phyloP scores from a whole-genome alignment of 352 stramenopile species.

The Phytophthora hibernalis region DNA sequence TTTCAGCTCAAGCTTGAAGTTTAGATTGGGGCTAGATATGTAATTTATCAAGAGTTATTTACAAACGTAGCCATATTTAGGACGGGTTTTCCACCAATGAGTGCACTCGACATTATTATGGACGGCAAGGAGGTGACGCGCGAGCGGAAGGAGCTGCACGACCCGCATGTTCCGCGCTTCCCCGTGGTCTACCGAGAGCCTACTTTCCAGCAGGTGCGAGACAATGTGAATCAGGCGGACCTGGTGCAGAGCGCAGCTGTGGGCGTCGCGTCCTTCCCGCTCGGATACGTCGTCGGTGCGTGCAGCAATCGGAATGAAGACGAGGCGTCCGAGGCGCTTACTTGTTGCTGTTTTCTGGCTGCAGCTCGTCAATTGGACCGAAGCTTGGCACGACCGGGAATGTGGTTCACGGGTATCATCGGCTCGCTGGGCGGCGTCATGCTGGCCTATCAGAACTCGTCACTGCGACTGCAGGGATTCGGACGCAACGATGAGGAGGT shows the following conservation, averaged over 20 bases:
- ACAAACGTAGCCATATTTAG: too few species aligned
- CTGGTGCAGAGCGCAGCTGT: slow-evolving; percentile 52
- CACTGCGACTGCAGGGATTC: slow-evolving; percentile 79
- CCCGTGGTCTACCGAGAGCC: slow-evolving; percentile 71
- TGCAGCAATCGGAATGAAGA: background rate
- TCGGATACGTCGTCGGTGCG: slow-evolving; percentile 79
- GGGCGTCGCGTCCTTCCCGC: slow-evolving; percentile 60
- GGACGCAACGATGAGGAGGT: slow-evolving; percentile 79
- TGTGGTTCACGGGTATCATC: slow-evolving; percentile 81
- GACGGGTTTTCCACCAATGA: too few species aligned
- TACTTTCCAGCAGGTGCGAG: slow-evolving; percentile 62
- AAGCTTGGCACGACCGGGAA: slow-evolving; percentile 64
- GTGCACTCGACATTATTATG: slow-evolving; percentile 17
- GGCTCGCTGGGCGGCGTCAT: slow-evolving; percentile 63
- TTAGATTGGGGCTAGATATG: too few species aligned
- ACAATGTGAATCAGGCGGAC: slow-evolving; percentile 65
- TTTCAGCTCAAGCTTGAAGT: too few species aligned
- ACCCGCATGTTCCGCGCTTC: slow-evolving; percentile 71
- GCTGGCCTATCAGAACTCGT: slow-evolving; percentile 84
- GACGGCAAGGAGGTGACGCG: slow-evolving; percentile 39
- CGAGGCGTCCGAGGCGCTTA: too few species aligned
- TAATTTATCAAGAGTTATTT: too few species aligned
- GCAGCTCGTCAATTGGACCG: slow-evolving; percentile 68
- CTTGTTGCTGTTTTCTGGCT: background rate
- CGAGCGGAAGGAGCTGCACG: slow-evolving; percentile 51